These are phyloP conservation scores for Stygiomarasmius scandens DNA, from an alignment of 1,284 basidiomycete genomes.

Conservation along the genomic window DNA sequence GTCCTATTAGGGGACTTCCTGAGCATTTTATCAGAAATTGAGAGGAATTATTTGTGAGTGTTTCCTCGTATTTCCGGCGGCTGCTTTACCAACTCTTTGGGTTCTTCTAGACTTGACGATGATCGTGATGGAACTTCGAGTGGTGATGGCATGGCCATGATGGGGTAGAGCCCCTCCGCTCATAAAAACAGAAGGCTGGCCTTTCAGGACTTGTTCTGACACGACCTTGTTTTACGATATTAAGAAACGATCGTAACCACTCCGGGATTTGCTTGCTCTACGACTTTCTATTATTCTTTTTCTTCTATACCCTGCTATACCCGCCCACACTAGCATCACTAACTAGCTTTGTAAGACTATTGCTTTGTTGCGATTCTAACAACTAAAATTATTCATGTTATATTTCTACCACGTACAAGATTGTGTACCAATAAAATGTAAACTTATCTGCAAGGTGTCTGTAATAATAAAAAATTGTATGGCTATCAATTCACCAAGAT, in stretches of 20 bases:
- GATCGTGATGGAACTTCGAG: conserved; percentile 66
- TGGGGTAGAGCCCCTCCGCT: conserved; percentile 30
- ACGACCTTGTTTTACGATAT: not conserved
- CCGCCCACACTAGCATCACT: not conserved
- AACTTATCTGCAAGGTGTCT: not conserved
- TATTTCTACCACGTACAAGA: conserved; percentile 5
- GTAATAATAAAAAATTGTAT: too few relatives aligned
- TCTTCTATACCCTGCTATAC: not conserved
- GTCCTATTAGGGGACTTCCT: conserved; percentile 93
- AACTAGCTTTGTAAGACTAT: not conserved
- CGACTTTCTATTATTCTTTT: not conserved
- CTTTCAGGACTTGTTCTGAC: not conserved
- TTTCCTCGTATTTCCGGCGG: not conserved
- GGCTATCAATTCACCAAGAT: too few relatives aligned
- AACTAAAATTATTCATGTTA: not conserved
- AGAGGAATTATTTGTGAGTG: conserved; percentile 78
- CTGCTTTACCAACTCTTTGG: conserved; percentile 14
- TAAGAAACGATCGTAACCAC: not conserved
- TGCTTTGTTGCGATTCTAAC: not conserved
- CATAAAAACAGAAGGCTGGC: too few relatives aligned
- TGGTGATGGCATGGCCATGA: conserved; percentile 55
- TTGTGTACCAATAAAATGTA: conserved; percentile 4
- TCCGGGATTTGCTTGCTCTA: not conserved
- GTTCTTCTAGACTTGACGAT: conserved; percentile 64
- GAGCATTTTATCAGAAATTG: conserved; percentile 86